These are phyloP conservation scores for Babjeviella inositovora DNA, from an alignment of 805 yeast genomes.

Conservation along the genomic window DNA sequence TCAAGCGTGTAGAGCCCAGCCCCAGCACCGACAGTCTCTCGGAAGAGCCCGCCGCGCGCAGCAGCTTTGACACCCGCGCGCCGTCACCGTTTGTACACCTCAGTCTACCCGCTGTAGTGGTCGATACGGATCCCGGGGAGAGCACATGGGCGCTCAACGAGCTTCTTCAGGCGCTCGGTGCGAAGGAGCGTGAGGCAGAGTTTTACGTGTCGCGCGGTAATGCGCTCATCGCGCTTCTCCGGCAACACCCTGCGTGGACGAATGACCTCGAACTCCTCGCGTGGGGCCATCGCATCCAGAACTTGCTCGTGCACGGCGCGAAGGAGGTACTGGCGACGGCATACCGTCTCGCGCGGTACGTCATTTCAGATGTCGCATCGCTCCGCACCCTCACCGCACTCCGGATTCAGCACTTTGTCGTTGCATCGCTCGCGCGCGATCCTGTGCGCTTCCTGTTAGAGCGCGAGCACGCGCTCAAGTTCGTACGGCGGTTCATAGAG, in stretches of 20 bases:
- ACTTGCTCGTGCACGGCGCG: conserved; percentile 37
- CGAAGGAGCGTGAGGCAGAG: conserved; percentile 29
- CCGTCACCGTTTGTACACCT: too few relatives aligned
- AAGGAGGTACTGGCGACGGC: conserved; percentile 62
- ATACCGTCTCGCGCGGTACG: conserved; percentile 54
- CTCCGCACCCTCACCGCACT: conserved; percentile 33
- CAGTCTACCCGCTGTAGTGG: too few relatives aligned
- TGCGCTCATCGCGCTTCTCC: conserved; percentile 40
- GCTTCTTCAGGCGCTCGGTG: conserved; percentile 38
- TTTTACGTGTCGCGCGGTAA: conserved; percentile 45
- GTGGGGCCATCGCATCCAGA: conserved; percentile 40
- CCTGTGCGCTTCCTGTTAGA: conserved; percentile 34
- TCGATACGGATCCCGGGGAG: too few relatives aligned
- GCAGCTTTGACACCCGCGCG: too few relatives aligned
- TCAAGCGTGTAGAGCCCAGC: too few relatives aligned
- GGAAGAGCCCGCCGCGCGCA: too few relatives aligned
- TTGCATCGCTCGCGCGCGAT: conserved; percentile 48
- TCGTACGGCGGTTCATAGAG: conserved; percentile 46
- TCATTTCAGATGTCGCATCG: conserved; percentile 38
- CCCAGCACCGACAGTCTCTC: too few relatives aligned
- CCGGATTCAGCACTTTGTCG: conserved; percentile 45
- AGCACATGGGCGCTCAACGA: conserved; percentile 57
- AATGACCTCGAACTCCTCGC: conserved; percentile 47
- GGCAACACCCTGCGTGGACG: conserved; percentile 40
- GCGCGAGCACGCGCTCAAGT: conserved; percentile 61